Evolutionary conservation across 768 basidiomycete species (phyloP), one percentile per base, ranked within the genome.

Genomic region (Termitomyces sp.): DNA sequence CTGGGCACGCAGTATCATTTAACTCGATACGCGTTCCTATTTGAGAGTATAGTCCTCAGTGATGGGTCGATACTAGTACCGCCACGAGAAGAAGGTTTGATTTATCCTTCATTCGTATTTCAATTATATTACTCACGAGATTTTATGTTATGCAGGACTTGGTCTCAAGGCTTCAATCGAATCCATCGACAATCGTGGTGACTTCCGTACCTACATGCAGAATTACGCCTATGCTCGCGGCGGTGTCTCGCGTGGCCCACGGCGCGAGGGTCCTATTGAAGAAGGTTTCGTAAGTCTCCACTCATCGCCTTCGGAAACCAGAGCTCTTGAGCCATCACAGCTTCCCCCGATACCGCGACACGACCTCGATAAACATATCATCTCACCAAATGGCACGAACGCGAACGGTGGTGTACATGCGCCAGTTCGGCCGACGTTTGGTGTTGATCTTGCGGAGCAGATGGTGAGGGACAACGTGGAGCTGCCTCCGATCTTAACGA

Each of bases 1-100:
- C 79, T 97, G 44, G 97, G 95, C n/a, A 95, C 93, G 4, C 96
- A 98, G 72, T 99, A 98, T 71, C 96, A 98, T 72, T 78, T 98
- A 47, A 89, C 93, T 0, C 82, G 95, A 72, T 98, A 97, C 71
- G 91, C 94, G 1, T 98, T 93, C 74, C 76, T 98, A 24, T 95
- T 91, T 65, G 97, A 99, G 72, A 91, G 88, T 64, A 88, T 91
- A 26, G 82, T 97, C 2, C 77, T 98, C 20, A 89, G 85, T 64
- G 97, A 99, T 60, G 97, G 94, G 2, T 82, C 87, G 1, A 90
- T 90, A 2, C 74, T 99, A 24, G 84, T 86, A 33, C 85, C 92
- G 43, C 87, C 93, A 3, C 73, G 76, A 6, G 91, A 91, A 56
- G 88, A 90, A 67, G 87, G 90, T 85, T 59, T 64, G 42, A 7